Conservation (phyloP, 441 rosid genomes). For the Gossypium davidsonii region DNA sequence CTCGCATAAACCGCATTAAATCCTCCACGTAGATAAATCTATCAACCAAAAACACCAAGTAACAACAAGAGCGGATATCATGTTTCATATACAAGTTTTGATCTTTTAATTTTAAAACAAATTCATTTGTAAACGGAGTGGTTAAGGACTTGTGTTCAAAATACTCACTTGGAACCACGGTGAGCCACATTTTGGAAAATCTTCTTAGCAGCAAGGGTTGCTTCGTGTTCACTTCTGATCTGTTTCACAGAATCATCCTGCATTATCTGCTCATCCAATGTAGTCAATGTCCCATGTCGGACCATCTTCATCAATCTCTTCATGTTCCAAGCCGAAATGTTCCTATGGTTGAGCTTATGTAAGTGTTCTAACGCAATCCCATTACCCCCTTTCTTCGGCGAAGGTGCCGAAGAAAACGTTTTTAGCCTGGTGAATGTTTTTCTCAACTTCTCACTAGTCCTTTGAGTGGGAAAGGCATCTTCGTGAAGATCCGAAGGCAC, state of each 20-base stretch:
- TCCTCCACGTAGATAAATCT: slow-evolving; percentile 64
- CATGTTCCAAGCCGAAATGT: slow-evolving; percentile 61
- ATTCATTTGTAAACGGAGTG: neutral
- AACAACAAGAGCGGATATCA: neutral
- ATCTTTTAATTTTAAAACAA: neutral
- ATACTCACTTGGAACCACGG: slow-evolving; percentile 46
- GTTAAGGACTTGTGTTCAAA: no score
- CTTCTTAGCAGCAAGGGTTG: slow-evolving; percentile 77
- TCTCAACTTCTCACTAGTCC: slow-evolving; percentile 24
- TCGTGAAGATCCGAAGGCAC: slow-evolving; percentile 50
- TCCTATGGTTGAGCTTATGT: slow-evolving; percentile 41
- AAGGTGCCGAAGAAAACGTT: slow-evolving; percentile 26
- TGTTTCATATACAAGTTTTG: neutral
- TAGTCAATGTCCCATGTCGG: slow-evolving; percentile 36
- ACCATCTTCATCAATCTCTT: slow-evolving; percentile 51
- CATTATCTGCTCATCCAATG: slow-evolving; percentile 55
- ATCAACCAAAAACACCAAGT: neutral
- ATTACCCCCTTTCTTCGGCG: slow-evolving; percentile 30
- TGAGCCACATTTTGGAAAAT: slow-evolving; percentile 61
- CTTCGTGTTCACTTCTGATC: slow-evolving; percentile 70
- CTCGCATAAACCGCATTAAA: slow-evolving; percentile 64
- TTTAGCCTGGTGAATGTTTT: slow-evolving; percentile 20
- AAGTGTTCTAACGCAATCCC: slow-evolving; percentile 51
- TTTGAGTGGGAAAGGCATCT: slow-evolving; percentile 33
- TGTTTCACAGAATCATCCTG: slow-evolving; percentile 51